These are phyloP conservation scores for Pharus latifolius DNA, from an alignment of 176 grass and related monocot genomes.

Conservation along the genomic window DNA sequence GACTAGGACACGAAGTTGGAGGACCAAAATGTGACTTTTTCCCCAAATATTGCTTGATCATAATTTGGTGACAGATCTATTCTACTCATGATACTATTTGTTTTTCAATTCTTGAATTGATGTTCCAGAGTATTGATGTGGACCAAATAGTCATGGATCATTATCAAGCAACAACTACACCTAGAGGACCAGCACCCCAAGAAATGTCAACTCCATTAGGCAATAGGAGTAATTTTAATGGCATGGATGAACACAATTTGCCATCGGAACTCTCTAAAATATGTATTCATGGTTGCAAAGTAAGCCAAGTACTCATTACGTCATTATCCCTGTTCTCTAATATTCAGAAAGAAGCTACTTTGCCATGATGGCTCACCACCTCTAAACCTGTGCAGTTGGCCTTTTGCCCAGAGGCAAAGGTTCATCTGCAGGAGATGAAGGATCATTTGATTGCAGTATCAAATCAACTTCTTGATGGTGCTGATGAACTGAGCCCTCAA, in stretches of 20 bases:
- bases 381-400: constrained; percentile 46
- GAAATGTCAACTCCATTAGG: constrained; percentile 33
- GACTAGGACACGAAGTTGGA: no score
- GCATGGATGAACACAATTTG: constrained; percentile 28
- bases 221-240: constrained; percentile 21
- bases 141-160: constrained; percentile 95
- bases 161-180: constrained; percentile 59
- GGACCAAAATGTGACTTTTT: no score
- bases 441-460: constrained; percentile 58
- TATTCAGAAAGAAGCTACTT: constrained; percentile 11
- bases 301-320: constrained; percentile 27
- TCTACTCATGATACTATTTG: not conserved
- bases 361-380: constrained; percentile 10
- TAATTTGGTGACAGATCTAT: not conserved
- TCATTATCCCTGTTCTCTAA: constrained; percentile 1
- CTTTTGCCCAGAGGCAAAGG: constrained; percentile 44
- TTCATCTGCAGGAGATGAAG: constrained; percentile 78
- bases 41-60: no score
- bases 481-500: constrained; percentile 47
- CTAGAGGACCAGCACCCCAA: constrained; percentile 36
- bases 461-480: constrained; percentile 80
- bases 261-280: constrained; percentile 56
- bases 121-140: constrained; percentile 75
- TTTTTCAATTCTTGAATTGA: constrained; percentile 4
- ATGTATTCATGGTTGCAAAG: constrained; percentile 63